phyloP scores from a whole-genome alignment of 2,329 filamentous ascomycete species.

The Ceratocystiopsis sp. region DNA sequence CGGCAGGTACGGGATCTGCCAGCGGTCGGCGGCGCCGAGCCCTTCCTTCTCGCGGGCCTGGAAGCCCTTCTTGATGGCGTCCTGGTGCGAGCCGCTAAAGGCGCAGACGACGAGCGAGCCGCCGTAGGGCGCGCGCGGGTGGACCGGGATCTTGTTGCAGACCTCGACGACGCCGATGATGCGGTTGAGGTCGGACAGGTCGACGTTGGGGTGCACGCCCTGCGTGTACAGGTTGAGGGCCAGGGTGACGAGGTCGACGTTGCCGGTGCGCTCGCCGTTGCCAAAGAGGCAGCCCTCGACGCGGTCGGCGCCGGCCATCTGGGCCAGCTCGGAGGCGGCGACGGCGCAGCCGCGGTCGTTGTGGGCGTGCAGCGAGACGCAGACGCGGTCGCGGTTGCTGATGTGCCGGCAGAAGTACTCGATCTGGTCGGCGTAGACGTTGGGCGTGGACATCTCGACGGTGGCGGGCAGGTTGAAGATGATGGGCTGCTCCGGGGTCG shows the following conservation, averaged over 20 bases:
- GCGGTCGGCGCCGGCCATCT: conserved; percentile 90
- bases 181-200: conserved; percentile 76
- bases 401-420: conserved; percentile 89
- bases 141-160: conserved; percentile 88
- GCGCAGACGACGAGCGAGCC: conserved; percentile 84
- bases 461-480: conserved; percentile 97
- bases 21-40: conserved; percentile 45
- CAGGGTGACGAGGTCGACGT: conserved; percentile 85
- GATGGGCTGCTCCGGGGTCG: conserved; percentile 60
- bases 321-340: conserved; percentile 77
- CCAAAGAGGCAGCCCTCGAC: conserved; percentile 91
- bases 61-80: conserved; percentile 91
- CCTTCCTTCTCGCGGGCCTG: conserved; percentile 46
- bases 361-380: conserved; percentile 81
- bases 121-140: conserved; percentile 77
- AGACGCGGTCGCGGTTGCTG: conserved; percentile 68
- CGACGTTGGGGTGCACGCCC: conserved; percentile 66
- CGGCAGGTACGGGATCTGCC: conserved; percentile 83
- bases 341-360: conserved; percentile 86
- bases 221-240: conserved; percentile 92
- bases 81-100: conserved; percentile 84
- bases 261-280: conserved; percentile 89
- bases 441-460: conserved; percentile 86
- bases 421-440: conserved; percentile 90
- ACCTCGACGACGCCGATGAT: conserved; percentile 83